Conservation (phyloP, 2,329 filamentous ascomycete species). For the Apiospora saccharicola region DNA sequence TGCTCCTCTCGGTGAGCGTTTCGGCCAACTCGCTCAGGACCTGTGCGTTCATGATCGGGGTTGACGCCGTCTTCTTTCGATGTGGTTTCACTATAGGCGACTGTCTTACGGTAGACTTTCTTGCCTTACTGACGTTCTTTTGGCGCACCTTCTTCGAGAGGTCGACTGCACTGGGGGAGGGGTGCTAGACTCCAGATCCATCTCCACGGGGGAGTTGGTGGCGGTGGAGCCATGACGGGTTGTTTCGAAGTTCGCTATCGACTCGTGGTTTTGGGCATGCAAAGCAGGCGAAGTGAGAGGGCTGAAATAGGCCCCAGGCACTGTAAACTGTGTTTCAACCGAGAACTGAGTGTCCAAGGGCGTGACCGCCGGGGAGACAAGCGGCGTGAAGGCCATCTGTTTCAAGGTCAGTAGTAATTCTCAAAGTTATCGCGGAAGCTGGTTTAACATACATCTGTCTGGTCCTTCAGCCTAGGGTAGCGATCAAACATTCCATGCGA, state of each 20-base stretch:
- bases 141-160: constrained; percentile 60
- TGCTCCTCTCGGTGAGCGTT: constrained; percentile 43
- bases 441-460: constrained; percentile 50
- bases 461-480: constrained; percentile 72
- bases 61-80: constrained; percentile 60
- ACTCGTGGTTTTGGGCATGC: constrained; percentile 70
- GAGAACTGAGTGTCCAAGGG: constrained; percentile 77
- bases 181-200: constrained; percentile 58
- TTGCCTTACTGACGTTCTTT: constrained; percentile 59
- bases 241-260: constrained; percentile 53
- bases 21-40: constrained; percentile 60
- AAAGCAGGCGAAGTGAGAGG: constrained; percentile 83
- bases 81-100: constrained; percentile 77
- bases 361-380: constrained; percentile 85
- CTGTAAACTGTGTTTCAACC: constrained; percentile 63
- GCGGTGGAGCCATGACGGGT: constrained; percentile 49
- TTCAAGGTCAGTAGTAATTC: constrained; percentile 35
- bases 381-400: constrained; percentile 79
- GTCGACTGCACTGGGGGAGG: constrained; percentile 53
- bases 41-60: constrained; percentile 64
- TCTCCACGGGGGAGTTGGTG: constrained; percentile 64
- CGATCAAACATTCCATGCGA: constrained; percentile 71
- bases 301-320: constrained; percentile 80
- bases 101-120: constrained; percentile 66
- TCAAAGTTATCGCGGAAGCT: constrained; percentile 25